These are phyloP conservation scores for Blastobotrys ciferrii DNA, from an alignment of 1,139 yeast genomes.

Conservation along the genomic window DNA sequence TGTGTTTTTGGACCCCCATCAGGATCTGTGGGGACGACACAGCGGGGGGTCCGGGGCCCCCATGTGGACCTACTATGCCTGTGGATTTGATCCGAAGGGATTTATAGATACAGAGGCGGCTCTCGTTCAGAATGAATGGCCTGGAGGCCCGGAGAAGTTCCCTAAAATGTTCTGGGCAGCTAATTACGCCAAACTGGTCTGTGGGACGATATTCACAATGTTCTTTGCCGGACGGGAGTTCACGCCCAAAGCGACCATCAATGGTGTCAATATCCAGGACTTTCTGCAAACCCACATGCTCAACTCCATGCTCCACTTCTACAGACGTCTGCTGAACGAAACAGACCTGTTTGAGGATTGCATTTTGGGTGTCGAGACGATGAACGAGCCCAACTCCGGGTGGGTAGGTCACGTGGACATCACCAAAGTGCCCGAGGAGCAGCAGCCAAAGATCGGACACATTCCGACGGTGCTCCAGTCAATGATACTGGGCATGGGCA, in stretches of 20 bases:
- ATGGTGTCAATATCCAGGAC: slow-evolving; percentile 71
- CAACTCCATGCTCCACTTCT: slow-evolving; percentile 51
- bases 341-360: slow-evolving; percentile 54
- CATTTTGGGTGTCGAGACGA: slow-evolving; percentile 69
- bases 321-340: slow-evolving; percentile 48
- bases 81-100: slow-evolving; percentile 76
- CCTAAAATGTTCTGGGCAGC: slow-evolving; percentile 95
- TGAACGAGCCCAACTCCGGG: slow-evolving; percentile 66
- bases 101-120: slow-evolving; percentile 73
- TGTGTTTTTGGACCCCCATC: slow-evolving; percentile 86
- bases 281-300: slow-evolving; percentile 64
- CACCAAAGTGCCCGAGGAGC: slow-evolving; percentile 32
- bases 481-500: slow-evolving; percentile 66
- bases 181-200: slow-evolving; percentile 73
- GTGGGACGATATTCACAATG: slow-evolving; percentile 79
- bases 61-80: slow-evolving; percentile 92
- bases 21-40: slow-evolving; percentile 90
- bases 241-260: slow-evolving; percentile 64
- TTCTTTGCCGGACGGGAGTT: slow-evolving; percentile 74
- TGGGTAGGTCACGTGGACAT: slow-evolving; percentile 33
- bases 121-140: slow-evolving; percentile 57
- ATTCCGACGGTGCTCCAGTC: slow-evolving; percentile 37
- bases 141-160: slow-evolving; percentile 45
- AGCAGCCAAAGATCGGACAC: slow-evolving; percentile 35
- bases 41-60: slow-evolving; percentile 98